Evolutionary conservation across 1,139 yeast genomes (phyloP).

Genomic region (Yamadazyma diospyri): DNA sequence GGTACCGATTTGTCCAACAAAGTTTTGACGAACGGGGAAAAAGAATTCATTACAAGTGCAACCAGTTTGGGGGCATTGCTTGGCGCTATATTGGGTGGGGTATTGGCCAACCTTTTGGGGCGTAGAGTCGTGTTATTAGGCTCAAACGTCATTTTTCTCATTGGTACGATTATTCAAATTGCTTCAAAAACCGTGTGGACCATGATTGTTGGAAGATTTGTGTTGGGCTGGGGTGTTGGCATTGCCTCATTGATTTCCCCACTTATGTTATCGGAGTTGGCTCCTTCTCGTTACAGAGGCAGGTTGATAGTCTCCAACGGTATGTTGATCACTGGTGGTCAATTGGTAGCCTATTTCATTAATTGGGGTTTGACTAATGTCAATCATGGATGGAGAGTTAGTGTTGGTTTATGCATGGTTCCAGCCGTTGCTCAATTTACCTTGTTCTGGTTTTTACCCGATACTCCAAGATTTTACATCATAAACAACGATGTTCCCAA

Average conservation of each 20-base stretch:
- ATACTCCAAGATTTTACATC: constrained; percentile 87
- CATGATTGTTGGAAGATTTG: constrained; percentile 85
- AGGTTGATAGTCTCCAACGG: constrained; percentile 69
- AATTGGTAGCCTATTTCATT: constrained; percentile 83
- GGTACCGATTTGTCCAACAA: constrained; percentile 64
- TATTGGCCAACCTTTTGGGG: constrained; percentile 76
- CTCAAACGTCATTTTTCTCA: constrained; percentile 73
- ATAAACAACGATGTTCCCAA: constrained; percentile 60
- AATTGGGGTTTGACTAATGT: constrained; percentile 84
- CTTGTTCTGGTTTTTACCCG: constrained; percentile 84
- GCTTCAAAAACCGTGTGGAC: constrained; percentile 81
- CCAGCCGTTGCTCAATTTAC: constrained; percentile 80
- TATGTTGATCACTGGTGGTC: constrained; percentile 84
- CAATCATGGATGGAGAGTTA: constrained; percentile 85
- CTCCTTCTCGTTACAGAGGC: constrained; percentile 90
- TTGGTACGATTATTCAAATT: constrained; percentile 82
- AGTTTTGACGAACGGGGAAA: constrained; percentile 64
- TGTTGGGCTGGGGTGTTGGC: constrained; percentile 96
- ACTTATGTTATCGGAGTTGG: constrained; percentile 83
- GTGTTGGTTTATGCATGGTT: constrained; percentile 84
- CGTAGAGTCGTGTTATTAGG: constrained; percentile 77
- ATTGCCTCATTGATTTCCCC: constrained; percentile 91
- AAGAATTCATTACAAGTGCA: constrained; percentile 91
- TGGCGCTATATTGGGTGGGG: constrained; percentile 74
- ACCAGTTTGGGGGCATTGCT: constrained; percentile 89